Base-by-base conservation (phyloP, 805 yeast genomes). In the Clavispora phyllophila region DNA sequence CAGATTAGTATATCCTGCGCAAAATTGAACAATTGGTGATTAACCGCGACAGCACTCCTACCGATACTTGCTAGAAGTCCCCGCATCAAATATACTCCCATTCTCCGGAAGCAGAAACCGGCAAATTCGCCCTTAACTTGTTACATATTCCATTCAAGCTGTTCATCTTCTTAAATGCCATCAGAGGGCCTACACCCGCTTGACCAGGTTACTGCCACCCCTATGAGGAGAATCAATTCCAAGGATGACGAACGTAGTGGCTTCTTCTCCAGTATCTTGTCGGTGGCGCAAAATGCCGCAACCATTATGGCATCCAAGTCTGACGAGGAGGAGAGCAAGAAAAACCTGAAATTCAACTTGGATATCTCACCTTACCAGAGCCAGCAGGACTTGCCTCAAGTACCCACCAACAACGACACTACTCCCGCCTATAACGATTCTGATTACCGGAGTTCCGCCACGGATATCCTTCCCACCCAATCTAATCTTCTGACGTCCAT, bases 231-330 rank as follows among this genome's bases (percentile, higher is more conserved):
- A 10, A 29, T 29, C 20, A 15, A 9, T 9, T 29, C 33, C 33
- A 29, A 29, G 7, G 33, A 29, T 17, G 40, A 37, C 26, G 54
- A 47, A 29, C 44, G 47, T 18, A 43, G 48, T 37, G 76, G 79
- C 2, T 48, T 76, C 12, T 50, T 76, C 1, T 68, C 76, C 1
- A 57, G 78, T 1, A 53, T 76, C 17, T 45, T 76, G 33, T 62
- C 68, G 14, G 75, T 73, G 10, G 79, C 79, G 5, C 78, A 72
- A 45, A 70, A 62, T 41, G 78, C 76, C 2, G 73, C 74, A 2
- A 56, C 54, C 28, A 53, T 51, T 42, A 54, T 56, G 25, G 41
- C 9, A 14, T 5, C 23, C 19, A 37, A 18, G 8, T 9, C 17
- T n/a, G 18, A 24, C n/a, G 37, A 35, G 9, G 37, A 35, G 3